Evolutionary conservation across 2,329 filamentous ascomycete genomes (phyloP).

Genomic region (Neobulgaria alba): DNA sequence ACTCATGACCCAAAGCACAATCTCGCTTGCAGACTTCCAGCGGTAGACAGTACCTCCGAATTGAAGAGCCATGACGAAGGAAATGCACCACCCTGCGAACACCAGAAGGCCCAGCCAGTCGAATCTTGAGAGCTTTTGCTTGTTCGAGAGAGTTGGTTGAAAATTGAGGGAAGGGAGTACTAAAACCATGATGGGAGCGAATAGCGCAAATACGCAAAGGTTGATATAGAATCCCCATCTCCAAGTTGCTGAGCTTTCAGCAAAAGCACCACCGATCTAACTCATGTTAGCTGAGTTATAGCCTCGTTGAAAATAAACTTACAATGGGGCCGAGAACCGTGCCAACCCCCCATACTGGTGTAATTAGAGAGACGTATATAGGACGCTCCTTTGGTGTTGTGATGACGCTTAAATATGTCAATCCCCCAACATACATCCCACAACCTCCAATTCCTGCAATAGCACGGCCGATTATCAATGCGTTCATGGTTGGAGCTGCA

Average conservation of each 20-base stretch:
- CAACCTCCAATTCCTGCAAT: slow-evolving; percentile 34
- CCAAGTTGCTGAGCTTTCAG: slow-evolving; percentile 20
- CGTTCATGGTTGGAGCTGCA: slow-evolving; percentile 27
- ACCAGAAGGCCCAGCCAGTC: neutral
- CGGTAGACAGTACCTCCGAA: neutral
- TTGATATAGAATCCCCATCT: slow-evolving; percentile 31
- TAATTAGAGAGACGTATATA: slow-evolving; percentile 27
- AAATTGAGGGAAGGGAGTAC: neutral
- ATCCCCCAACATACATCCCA: slow-evolving; percentile 32
- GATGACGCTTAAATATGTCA: slow-evolving; percentile 26
- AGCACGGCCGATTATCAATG: slow-evolving; percentile 37
- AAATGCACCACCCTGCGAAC: neutral
- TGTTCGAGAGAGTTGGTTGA: neutral
- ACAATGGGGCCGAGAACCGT: slow-evolving; percentile 31
- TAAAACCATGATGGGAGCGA: neutral
- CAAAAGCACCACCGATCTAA: slow-evolving; percentile 28
- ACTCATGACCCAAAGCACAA: neutral
- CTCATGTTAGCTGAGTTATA: too few relatives aligned
- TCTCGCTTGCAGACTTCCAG: neutral
- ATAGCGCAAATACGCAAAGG: slow-evolving; percentile 30
- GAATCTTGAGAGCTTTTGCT: neutral
- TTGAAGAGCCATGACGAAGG: neutral
- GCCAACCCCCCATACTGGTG: slow-evolving; percentile 32
- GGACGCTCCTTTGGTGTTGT: slow-evolving; percentile 28
- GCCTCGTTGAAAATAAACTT: too few relatives aligned